Conservation (phyloP, 176 grass and related monocot species). For the Metroxylon sagu region DNA sequence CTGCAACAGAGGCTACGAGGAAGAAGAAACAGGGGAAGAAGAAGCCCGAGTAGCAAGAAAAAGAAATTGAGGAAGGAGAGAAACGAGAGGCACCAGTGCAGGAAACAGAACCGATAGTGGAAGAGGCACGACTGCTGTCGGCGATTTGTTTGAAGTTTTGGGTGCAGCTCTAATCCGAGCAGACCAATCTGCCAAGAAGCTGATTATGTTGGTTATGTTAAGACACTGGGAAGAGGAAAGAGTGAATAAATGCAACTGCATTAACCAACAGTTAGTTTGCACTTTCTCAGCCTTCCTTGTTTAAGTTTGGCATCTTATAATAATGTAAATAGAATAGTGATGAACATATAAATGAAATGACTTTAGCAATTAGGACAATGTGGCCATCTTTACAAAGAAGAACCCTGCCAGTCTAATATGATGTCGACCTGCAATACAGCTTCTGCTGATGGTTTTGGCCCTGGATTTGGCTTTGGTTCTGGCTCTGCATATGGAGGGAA, state of each 20-base stretch:
- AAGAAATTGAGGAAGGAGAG: not conserved
- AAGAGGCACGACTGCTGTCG: slow-evolving; percentile 17
- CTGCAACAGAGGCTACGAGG: too few species aligned
- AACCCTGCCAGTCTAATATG: too few species aligned
- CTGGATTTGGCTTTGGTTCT: slow-evolving; percentile 37
- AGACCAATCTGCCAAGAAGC: slow-evolving; percentile 36
- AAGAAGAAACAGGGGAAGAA: not conserved
- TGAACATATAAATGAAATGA: not conserved
- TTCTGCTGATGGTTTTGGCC: slow-evolving; percentile 25
- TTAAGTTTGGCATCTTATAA: too few species aligned
- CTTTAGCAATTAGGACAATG: not conserved
- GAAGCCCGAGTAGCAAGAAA: slow-evolving; percentile 13
- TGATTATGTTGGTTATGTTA: slow-evolving; percentile 62
- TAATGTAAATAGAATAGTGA: slow-evolving; percentile 6
- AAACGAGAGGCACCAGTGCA: not conserved
- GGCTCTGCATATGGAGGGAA: slow-evolving; percentile 40
- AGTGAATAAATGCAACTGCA: too few species aligned
- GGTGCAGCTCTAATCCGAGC: slow-evolving; percentile 53
- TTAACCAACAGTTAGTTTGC: too few species aligned
- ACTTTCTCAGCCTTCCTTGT: too few species aligned
- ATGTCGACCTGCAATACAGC: slow-evolving; percentile 38
- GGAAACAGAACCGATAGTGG: slow-evolving; percentile 13
- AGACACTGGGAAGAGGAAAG: slow-evolving; percentile 11
- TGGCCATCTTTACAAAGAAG: slow-evolving; percentile 5
- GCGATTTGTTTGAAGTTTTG: slow-evolving; percentile 45